Percentiles rank a stretch among this genome's conserved stretches.
Evolutionary conservation across 306 rosid species (phyloP).

Genomic region (Prunus salicina): DNA sequence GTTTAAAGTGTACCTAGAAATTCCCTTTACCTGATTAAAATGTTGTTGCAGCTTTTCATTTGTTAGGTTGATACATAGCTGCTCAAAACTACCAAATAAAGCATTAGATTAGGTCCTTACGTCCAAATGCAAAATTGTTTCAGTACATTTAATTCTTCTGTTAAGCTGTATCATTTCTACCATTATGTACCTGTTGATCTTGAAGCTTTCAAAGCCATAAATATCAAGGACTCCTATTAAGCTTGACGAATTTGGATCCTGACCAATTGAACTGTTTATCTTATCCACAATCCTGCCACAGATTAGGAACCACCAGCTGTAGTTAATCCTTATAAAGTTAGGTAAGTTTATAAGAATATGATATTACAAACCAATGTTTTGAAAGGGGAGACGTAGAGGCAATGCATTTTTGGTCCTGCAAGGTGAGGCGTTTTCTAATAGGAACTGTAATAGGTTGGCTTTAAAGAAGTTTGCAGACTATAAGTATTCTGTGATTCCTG

Average conservation of each 20-base stretch:
- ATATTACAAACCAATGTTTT: background rate
- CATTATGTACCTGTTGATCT: conserved; percentile 62
- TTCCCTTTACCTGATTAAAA: conserved; percentile 70
- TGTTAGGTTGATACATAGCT: conserved; percentile 84
- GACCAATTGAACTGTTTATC: conserved; percentile 86
- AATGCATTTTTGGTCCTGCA: too few species aligned
- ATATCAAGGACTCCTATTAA: conserved; percentile 90
- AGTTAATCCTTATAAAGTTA: conserved; percentile 18
- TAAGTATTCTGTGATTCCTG: background rate
- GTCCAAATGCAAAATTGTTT: background rate
- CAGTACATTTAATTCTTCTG: background rate
- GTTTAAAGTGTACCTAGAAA: conserved; percentile 21
- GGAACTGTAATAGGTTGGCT: background rate
- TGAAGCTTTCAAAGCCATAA: conserved; percentile 91
- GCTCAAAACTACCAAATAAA: conserved; percentile 65
- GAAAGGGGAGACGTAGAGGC: too few species aligned
- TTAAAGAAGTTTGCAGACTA: background rate
- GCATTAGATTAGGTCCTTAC: conserved; percentile 2
- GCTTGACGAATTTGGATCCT: conserved; percentile 67
- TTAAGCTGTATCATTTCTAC: background rate
- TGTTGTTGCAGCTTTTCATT: conserved; percentile 91
- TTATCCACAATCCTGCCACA: conserved; percentile 78
- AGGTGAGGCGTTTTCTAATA: too few species aligned
- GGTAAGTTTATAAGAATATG: background rate
- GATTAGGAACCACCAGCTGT: conserved; percentile 18